Percentiles rank a stretch among this genome's conserved stretches.
Evolutionary conservation across 1,284 basidiomycete species (phyloP).

Genomic region (Schizophyllum amplum): DNA sequence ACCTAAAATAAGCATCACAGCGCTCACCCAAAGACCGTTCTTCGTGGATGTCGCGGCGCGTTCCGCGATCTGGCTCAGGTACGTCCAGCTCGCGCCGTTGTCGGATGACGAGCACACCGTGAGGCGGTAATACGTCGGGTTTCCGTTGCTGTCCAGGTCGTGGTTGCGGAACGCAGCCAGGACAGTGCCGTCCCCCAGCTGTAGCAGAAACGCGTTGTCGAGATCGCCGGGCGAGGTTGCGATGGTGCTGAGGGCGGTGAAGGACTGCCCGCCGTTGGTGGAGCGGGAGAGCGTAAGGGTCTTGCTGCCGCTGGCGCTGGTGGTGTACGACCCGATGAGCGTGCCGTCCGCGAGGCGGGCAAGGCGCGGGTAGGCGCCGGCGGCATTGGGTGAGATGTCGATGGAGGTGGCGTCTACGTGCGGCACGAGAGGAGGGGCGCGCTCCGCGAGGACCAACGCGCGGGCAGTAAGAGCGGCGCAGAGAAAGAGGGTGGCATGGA

Average conservation of each 20-base stretch:
- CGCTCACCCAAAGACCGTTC: slow-evolving; percentile 15
- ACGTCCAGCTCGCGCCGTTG: slow-evolving; percentile 15
- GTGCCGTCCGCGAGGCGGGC: slow-evolving; percentile 10
- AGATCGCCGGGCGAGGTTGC: slow-evolving; percentile 14
- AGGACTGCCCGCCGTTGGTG: slow-evolving; percentile 9
- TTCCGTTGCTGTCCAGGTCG: slow-evolving; percentile 10
- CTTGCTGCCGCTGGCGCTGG: not conserved
- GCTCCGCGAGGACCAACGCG: not conserved
- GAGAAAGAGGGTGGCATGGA: not conserved
- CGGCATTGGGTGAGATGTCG: slow-evolving; percentile 1
- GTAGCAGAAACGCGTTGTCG: slow-evolving; percentile 15
- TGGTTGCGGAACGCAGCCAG: slow-evolving; percentile 20
- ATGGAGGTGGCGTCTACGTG: slow-evolving; percentile 2
- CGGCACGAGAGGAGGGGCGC: slow-evolving; percentile 7
- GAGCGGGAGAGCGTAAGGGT: slow-evolving; percentile 8
- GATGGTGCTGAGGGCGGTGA: slow-evolving; percentile 11
- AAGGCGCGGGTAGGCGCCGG: slow-evolving; percentile 10
- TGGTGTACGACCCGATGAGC: slow-evolving; percentile 5
- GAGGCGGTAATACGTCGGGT: slow-evolving; percentile 17
- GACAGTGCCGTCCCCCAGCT: slow-evolving; percentile 16
- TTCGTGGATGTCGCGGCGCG: slow-evolving; percentile 8
- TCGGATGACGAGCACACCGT: slow-evolving; percentile 16
- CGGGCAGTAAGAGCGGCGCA: not conserved
- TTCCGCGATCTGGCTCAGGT: slow-evolving; percentile 14
- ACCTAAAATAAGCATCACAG: not conserved